Conservation (phyloP, 331 rosid genomes). For the Acacia pycnantha region DNA sequence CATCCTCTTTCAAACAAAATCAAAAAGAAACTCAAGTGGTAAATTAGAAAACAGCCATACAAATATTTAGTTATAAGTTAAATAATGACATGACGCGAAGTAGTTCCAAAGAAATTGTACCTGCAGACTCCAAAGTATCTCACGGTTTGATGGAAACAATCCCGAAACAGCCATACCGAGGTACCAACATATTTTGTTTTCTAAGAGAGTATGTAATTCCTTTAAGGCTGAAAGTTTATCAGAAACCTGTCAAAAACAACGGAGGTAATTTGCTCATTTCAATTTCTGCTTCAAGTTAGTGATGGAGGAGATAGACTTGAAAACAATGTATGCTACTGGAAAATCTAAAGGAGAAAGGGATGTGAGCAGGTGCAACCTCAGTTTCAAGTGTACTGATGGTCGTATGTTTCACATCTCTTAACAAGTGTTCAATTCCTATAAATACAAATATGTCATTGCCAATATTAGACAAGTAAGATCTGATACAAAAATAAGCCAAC, state of each 20-base stretch:
- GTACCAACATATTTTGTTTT: conserved; percentile 11
- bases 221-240: conserved; percentile 46
- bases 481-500: not conserved
- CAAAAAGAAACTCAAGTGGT: not conserved
- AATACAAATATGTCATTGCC: conserved; percentile 19
- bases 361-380: conserved; percentile 28
- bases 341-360: not conserved
- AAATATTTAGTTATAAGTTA: not conserved
- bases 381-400: conserved; percentile 50
- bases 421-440: conserved; percentile 49
- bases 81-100: not conserved
- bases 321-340: not conserved
- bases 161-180: conserved; percentile 37
- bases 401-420: conserved; percentile 50
- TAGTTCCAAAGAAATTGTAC: conserved; percentile 12
- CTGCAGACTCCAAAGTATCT: conserved; percentile 45
- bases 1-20: not conserved
- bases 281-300: not conserved
- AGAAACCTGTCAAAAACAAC: conserved; percentile 43
- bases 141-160: conserved; percentile 44
- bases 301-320: not conserved
- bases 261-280: not conserved
- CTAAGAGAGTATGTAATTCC: conserved; percentile 29
- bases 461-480: not conserved
- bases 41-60: not conserved